Percentiles rank a stretch among this genome's conserved stretches.
These are phyloP conservation scores for Eucalyptus pauciflora DNA, from an alignment of 345 rosid genomes.

Conservation along the genomic window DNA sequence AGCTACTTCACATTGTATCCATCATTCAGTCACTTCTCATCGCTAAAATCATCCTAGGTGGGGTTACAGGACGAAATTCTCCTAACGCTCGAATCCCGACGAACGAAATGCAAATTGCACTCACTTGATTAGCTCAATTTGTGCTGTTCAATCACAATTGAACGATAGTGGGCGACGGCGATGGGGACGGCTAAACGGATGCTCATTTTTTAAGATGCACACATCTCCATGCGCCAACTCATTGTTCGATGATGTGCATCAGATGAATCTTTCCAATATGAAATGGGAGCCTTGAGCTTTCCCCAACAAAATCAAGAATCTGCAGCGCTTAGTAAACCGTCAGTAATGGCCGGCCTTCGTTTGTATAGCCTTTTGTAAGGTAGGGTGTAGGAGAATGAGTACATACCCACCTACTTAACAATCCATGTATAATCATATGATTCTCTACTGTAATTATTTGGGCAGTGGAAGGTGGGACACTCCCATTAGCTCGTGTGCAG, in stretches of 20 bases:
- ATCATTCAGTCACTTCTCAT: neutral
- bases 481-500: neutral
- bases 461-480: neutral
- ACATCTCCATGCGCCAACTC: neutral
- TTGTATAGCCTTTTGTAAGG: neutral
- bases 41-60: neutral
- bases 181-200: neutral
- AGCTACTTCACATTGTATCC: neutral
- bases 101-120: neutral
- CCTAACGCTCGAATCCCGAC: neutral
- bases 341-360: neutral
- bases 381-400: neutral
- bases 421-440: neutral
- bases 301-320: neutral
- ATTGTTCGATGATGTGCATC: neutral
- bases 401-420: neutral
- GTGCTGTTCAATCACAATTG: neutral
- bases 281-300: neutral
- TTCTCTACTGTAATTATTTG: neutral
- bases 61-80: neutral
- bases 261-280: neutral
- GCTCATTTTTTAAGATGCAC: neutral
- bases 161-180: neutral
- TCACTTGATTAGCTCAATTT: neutral
- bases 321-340: neutral